Conservation (phyloP, 2,329 filamentous ascomycete species). For the Penicillium sp. region DNA sequence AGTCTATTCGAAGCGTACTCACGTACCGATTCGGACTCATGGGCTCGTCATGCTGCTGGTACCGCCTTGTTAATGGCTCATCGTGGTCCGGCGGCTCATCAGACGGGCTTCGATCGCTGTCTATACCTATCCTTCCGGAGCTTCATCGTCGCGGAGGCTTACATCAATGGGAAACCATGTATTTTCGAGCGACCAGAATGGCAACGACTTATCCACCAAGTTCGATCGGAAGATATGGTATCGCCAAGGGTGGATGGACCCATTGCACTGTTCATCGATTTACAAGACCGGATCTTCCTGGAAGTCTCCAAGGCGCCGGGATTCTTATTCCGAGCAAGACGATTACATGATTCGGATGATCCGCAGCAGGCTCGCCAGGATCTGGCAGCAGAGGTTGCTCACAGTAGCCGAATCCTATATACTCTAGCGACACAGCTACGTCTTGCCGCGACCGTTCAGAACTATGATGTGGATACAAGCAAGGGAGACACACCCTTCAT, state of each 20-base stretch:
- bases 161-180: conserved; percentile 26
- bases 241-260: conserved; percentile 16
- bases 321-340: conserved; percentile 12
- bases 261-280: conserved; percentile 21
- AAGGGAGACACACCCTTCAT: conserved; percentile 9
- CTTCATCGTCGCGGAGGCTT: conserved; percentile 31
- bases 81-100: conserved; percentile 28
- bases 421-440: conserved; percentile 13
- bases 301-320: conserved; percentile 23
- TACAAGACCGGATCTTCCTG: conserved; percentile 23
- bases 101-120: conserved; percentile 28
- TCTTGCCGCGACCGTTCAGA: conserved; percentile 12
- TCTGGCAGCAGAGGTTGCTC: conserved; percentile 5
- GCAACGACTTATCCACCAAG: conserved; percentile 24
- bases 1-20: conserved; percentile 35
- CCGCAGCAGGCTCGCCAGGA: neutral
- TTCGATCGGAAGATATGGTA: conserved; percentile 26
- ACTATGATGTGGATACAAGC: conserved; percentile 3
- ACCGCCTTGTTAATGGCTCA: conserved; percentile 29
- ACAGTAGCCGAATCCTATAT: conserved; percentile 3
- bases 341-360: conserved; percentile 3
- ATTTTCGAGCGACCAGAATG: conserved; percentile 31
- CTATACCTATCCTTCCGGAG: conserved; percentile 33
- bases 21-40: conserved; percentile 28
- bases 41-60: conserved; percentile 32